Evolutionary conservation across 768 basidiomycete species (phyloP).

Genomic region (Mycena vitilis): DNA sequence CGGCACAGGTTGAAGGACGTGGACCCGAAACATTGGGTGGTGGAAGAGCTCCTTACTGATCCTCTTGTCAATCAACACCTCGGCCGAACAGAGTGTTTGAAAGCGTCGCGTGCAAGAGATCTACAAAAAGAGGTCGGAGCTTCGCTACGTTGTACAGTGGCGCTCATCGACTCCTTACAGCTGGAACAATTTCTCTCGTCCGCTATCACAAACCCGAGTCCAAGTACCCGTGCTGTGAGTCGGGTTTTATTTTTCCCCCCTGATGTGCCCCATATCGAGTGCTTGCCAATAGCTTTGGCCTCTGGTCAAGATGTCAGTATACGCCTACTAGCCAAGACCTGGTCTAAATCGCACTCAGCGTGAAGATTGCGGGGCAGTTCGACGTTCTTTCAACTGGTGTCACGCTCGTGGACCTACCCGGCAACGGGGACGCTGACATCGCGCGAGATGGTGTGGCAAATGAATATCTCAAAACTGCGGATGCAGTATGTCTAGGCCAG

Average conservation of each 20-base stretch:
- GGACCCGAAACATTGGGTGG: conserved; percentile 5
- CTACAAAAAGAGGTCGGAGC: conserved; percentile 29
- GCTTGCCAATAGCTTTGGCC: conserved; percentile 29
- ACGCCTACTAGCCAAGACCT: neutral
- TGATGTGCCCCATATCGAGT: neutral
- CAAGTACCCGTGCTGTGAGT: conserved; percentile 23
- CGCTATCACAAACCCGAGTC: conserved; percentile 3
- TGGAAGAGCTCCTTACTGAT: conserved; percentile 21
- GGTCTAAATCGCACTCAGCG: conserved; percentile 9
- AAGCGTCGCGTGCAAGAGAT: neutral
- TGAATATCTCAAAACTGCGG: conserved; percentile 28
- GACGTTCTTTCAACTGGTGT: conserved; percentile 34
- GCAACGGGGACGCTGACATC: conserved; percentile 30
- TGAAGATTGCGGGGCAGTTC: conserved; percentile 29
- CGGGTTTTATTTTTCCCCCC: neutral
- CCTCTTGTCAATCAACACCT: conserved; percentile 5
- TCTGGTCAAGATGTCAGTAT: conserved; percentile 27
- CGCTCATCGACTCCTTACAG: neutral
- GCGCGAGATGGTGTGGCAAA: conserved; percentile 27
- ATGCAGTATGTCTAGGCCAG: conserved; percentile 28
- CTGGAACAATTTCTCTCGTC: conserved; percentile 33
- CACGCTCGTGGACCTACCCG: conserved; percentile 33
- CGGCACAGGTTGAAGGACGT: conserved; percentile 12
- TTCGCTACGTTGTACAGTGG: neutral
- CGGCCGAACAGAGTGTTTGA: neutral